phyloP scores from a whole-genome alignment of 257 asterid species.

The Plectranthus barbatus region DNA sequence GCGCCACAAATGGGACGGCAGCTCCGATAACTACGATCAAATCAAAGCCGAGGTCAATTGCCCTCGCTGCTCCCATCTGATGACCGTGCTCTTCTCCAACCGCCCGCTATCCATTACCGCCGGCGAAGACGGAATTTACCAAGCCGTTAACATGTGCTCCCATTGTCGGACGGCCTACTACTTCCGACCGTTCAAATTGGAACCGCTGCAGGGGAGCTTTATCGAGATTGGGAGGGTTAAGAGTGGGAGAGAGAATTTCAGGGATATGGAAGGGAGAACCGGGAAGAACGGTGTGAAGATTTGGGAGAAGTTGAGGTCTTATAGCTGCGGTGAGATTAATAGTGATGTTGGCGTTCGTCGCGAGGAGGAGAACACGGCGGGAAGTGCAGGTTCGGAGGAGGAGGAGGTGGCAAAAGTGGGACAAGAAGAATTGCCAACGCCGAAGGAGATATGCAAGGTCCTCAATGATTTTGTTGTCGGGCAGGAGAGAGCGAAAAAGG shows the following conservation, averaged over 20 bases:
- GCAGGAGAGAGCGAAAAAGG: constrained; percentile 88
- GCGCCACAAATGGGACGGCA: constrained; percentile 72
- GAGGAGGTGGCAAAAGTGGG: constrained; percentile 17
- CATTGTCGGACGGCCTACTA: constrained; percentile 77
- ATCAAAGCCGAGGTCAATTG: constrained; percentile 72
- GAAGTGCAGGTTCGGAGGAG: constrained; percentile 1
- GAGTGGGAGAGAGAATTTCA: constrained; percentile 32
- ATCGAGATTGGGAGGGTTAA: constrained; percentile 83
- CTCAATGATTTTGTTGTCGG: constrained; percentile 77
- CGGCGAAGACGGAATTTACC: constrained; percentile 59
- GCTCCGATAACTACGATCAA: constrained; percentile 64
- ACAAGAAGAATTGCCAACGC: constrained; percentile 58
- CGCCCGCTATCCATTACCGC: constrained; percentile 72
- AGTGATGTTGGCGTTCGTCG: background rate
- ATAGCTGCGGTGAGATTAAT: constrained; percentile 39
- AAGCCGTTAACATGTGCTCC: constrained; percentile 73
- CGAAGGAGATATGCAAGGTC: constrained; percentile 75
- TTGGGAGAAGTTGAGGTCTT: constrained; percentile 92
- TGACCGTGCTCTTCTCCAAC: constrained; percentile 68
- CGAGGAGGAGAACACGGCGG: constrained; percentile 17
- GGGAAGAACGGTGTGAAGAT: constrained; percentile 53
- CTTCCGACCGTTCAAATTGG: constrained; percentile 75
- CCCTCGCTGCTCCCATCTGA: constrained; percentile 68
- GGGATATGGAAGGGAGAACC: constrained; percentile 25
- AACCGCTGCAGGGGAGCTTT: constrained; percentile 84